phyloP scores from a whole-genome alignment of 208 protist species.

The Wallacemonas sp. region DNA sequence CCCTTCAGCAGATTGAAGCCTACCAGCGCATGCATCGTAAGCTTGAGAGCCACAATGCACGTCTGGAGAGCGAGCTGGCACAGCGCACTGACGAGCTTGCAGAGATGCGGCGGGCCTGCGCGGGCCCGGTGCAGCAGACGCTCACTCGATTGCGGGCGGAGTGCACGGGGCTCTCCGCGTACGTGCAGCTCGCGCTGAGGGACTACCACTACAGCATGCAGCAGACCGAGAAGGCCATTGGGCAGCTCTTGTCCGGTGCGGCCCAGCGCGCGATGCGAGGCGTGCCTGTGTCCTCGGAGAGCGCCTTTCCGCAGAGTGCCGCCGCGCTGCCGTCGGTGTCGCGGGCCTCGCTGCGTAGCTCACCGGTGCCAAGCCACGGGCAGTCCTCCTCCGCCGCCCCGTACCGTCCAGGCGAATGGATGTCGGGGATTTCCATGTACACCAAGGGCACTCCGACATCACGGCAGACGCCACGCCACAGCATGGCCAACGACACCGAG shows the following conservation, averaged over 20 bases:
- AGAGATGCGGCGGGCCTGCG: neutral
- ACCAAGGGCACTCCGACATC: neutral
- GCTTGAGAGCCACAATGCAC: constrained; percentile 40
- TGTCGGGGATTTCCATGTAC: constrained; percentile 12
- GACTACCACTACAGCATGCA: constrained; percentile 37
- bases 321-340: neutral
- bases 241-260: constrained; percentile 21
- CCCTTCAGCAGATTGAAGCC: constrained; percentile 43
- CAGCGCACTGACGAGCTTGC: neutral
- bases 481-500: too few relatives aligned
- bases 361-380: too few relatives aligned
- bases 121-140: neutral
- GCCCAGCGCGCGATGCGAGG: neutral
- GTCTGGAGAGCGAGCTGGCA: constrained; percentile 32
- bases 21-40: constrained; percentile 30
- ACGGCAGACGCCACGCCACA: too few relatives aligned
- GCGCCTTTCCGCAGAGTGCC: neutral
- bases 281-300: neutral
- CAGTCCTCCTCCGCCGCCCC: neutral
- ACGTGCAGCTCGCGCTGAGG: constrained; percentile 39
- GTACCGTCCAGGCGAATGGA: constrained; percentile 7
- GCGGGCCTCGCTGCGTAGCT: neutral
- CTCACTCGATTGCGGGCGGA: constrained; percentile 30
- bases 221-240: constrained; percentile 24
- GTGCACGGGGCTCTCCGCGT: constrained; percentile 34